Evolutionary conservation across 2,329 filamentous ascomycete genomes (phyloP).

Genomic region (Chrysosphaeria jannelii): DNA sequence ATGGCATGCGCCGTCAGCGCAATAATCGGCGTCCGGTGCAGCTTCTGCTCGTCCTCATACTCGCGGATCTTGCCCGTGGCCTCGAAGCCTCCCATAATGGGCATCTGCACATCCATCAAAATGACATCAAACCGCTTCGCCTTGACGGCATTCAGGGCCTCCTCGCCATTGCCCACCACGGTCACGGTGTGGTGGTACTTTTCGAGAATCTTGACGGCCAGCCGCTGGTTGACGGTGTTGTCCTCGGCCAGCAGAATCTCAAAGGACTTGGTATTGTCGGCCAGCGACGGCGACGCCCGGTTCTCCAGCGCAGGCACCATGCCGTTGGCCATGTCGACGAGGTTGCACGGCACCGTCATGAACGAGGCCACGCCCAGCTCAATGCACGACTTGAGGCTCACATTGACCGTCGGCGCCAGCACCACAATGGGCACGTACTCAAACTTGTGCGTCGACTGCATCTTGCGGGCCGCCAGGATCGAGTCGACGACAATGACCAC

Average conservation of each 20-base stretch:
- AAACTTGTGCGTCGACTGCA: slow-evolving; percentile 76
- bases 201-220: slow-evolving; percentile 88
- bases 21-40: slow-evolving; percentile 76
- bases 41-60: slow-evolving; percentile 57
- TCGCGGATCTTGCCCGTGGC: slow-evolving; percentile 89
- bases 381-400: slow-evolving; percentile 75
- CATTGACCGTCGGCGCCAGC: slow-evolving; percentile 62
- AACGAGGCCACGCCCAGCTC: slow-evolving; percentile 96
- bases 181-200: slow-evolving; percentile 85
- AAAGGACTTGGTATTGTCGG: slow-evolving; percentile 84
- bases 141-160: slow-evolving; percentile 80
- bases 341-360: slow-evolving; percentile 87
- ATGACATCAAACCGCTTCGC: slow-evolving; percentile 85
- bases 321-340: slow-evolving; percentile 83
- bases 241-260: slow-evolving; percentile 89
- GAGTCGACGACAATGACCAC: slow-evolving; percentile 93
- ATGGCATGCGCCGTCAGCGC: slow-evolving; percentile 93
- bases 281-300: slow-evolving; percentile 63
- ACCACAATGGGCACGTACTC: slow-evolving; percentile 94
- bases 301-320: slow-evolving; percentile 91
- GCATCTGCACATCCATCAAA: slow-evolving; percentile 98
- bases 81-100: slow-evolving; percentile 98
- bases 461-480: slow-evolving; percentile 58
- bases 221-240: slow-evolving; percentile 85
- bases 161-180: slow-evolving; percentile 81